Evolutionary conservation across 768 basidiomycete genomes (phyloP), one percentile per base, ranked within the genome.

Genomic region (Hypsizygus marmoreus): DNA sequence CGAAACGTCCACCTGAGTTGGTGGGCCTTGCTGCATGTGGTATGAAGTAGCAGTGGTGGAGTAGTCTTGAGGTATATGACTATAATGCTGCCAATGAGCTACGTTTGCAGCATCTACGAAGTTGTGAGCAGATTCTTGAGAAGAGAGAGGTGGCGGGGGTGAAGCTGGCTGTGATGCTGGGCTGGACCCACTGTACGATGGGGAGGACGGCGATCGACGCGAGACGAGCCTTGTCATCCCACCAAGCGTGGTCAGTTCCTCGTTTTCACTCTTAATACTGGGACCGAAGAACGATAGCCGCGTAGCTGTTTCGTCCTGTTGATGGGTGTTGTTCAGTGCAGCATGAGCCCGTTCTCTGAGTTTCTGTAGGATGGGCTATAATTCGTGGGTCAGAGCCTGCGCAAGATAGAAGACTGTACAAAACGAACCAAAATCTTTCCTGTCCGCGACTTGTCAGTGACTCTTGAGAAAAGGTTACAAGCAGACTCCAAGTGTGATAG

Each of bases 401-500:
- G 12, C 44, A 16, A 12, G 9, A 45, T 4, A 45, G 44, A 12
- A 41, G 8, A 12, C 12, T 11, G 13, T n/a, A 45, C 20, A 43
- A n/a, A 19, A 71, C 78, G 42, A 43, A 82, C 84, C 50, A 86
- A 60, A 24, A 86, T 81, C 57, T 81, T 84, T 11, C 70, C 69
- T 10, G 80, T 79, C 29, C 79, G 72, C 5, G 77, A 59, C 38
- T 67, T 74, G 52, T 81, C 75, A 3, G 76, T 70, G 3, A 84
- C 80, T 24, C 70, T 70, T 30, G 72, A 65, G 56, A 87, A 86
- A 9, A 87, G 61, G 43, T 72, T 74, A 51, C 72, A 74, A 0
- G 82, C 84, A 1, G 78, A 75, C 38, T 86, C 84, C n/a, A 88
- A 63, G 57, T 85, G 79, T 2, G 80, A 78, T n/a, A 84, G 61